phyloP scores from a whole-genome alignment of 192 early-diverging fungal genomes.

The Coemansia sp. region DNA sequence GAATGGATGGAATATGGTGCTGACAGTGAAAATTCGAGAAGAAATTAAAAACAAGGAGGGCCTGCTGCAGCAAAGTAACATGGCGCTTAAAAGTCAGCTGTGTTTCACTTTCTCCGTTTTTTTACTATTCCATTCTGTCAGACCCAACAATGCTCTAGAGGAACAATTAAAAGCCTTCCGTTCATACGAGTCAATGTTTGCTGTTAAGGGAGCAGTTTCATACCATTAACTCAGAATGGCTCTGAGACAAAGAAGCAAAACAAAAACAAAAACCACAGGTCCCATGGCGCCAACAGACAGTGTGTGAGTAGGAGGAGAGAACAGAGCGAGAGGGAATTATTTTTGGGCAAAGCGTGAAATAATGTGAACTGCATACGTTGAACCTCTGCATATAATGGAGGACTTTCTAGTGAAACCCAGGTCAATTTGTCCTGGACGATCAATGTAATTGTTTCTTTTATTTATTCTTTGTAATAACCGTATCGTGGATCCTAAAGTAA shows the following conservation, averaged over 20 bases:
- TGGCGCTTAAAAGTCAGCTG: slow-evolving; percentile 3
- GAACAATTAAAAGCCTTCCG: neutral
- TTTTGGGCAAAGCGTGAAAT: neutral
- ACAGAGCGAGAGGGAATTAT: too few relatives aligned
- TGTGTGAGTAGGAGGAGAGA: too few relatives aligned
- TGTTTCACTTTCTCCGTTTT: neutral
- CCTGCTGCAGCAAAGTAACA: neutral
- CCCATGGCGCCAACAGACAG: too few relatives aligned
- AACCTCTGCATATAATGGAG: neutral
- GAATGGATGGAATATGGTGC: neutral
- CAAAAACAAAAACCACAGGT: too few relatives aligned
- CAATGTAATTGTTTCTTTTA: slow-evolving; percentile 8
- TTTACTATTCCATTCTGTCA: neutral
- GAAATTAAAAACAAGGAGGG: too few relatives aligned
- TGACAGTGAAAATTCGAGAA: neutral
- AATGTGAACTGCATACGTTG: neutral
- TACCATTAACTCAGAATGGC: neutral
- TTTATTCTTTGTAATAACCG: neutral
- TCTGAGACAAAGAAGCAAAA: too few relatives aligned
- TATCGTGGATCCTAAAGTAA: neutral
- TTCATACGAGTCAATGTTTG: neutral
- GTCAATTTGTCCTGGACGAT: slow-evolving; percentile 6
- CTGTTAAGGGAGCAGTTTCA: neutral
- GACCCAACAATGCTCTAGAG: neutral
- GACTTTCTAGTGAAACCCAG: neutral